These are phyloP conservation scores for Aquilaria yunnanensis DNA, from an alignment of 345 rosid species.

Conservation along the genomic window DNA sequence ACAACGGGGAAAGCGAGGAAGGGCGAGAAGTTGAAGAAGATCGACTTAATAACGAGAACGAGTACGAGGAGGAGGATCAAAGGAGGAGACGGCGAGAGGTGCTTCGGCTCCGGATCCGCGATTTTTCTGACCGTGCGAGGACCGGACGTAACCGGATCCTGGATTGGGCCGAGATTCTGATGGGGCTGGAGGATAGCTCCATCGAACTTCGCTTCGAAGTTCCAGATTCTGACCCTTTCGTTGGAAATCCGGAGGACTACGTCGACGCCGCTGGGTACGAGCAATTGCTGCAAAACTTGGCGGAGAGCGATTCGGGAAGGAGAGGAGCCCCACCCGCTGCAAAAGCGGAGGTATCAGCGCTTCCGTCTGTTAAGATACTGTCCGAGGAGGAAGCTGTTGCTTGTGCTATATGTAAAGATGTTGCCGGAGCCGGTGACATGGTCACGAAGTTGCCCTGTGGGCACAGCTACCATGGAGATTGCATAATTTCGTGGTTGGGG, in stretches of 20 bases:
- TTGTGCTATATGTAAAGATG: slow-evolving; percentile 64
- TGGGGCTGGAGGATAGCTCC: slow-evolving; percentile 65
- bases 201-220: slow-evolving; percentile 52
- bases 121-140: slow-evolving; percentile 39
- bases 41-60: slow-evolving; percentile 24
- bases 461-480: slow-evolving; percentile 58
- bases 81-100: slow-evolving; percentile 41
- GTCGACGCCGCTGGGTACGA: slow-evolving; percentile 59
- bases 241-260: slow-evolving; percentile 56
- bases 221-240: slow-evolving; percentile 43
- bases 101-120: slow-evolving; percentile 40
- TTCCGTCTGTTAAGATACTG: slow-evolving; percentile 35
- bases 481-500: slow-evolving; percentile 66
- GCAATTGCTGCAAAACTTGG: slow-evolving; percentile 57
- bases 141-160: slow-evolving; percentile 66
- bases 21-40: slow-evolving; percentile 22
- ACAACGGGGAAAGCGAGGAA: slow-evolving; percentile 14
- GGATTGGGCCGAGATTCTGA: slow-evolving; percentile 63
- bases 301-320: slow-evolving; percentile 58
- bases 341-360: slow-evolving; percentile 31
- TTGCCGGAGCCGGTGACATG: slow-evolving; percentile 40
- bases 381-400: slow-evolving; percentile 22
- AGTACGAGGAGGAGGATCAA: slow-evolving; percentile 30
- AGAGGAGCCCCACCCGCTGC: slow-evolving; percentile 74
- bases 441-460: slow-evolving; percentile 59